Conservation (phyloP, 73 alveolate genomes). For the Paramecium sonneborni region DNA sequence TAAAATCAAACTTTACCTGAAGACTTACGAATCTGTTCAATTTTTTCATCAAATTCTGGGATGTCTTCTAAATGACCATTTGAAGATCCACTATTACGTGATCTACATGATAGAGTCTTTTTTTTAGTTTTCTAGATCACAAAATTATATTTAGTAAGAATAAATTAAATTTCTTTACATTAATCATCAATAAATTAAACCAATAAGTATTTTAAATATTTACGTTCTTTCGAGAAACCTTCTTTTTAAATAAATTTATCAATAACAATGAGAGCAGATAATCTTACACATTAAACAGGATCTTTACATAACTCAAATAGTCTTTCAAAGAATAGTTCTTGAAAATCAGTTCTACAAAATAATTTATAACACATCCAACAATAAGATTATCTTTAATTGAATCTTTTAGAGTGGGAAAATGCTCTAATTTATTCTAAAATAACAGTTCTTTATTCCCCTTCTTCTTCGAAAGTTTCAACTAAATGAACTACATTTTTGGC, state of each 20-base stretch:
- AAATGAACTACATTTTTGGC: slow-evolving; percentile 60
- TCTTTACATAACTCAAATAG: slow-evolving; percentile 6
- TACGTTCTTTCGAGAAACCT: background rate
- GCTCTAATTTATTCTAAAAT: slow-evolving; percentile 58
- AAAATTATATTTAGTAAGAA: background rate
- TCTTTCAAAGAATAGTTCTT: slow-evolving; percentile 6
- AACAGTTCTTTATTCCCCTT: slow-evolving; percentile 43
- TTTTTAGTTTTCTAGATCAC: slow-evolving; percentile 4
- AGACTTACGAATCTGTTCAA: slow-evolving; percentile 12
- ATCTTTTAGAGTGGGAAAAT: slow-evolving; percentile 57
- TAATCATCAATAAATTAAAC: slow-evolving; percentile 7
- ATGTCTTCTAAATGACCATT: background rate
- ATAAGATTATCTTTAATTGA: slow-evolving; percentile 59
- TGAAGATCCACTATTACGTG: slow-evolving; percentile 35
- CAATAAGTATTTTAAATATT: background rate
- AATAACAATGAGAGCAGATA: background rate
- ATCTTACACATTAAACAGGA: slow-evolving; percentile 22
- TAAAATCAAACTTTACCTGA: background rate
- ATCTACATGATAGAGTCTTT: background rate
- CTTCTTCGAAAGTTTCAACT: slow-evolving; percentile 23
- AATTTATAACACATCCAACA: slow-evolving; percentile 60
- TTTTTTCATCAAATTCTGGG: slow-evolving; percentile 38
- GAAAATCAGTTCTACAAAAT: background rate
- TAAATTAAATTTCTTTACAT: background rate
- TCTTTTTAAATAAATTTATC: slow-evolving; percentile 48